phyloP scores from a whole-genome alignment of 179 eudicot genomes.

The Silene coronaria region DNA sequence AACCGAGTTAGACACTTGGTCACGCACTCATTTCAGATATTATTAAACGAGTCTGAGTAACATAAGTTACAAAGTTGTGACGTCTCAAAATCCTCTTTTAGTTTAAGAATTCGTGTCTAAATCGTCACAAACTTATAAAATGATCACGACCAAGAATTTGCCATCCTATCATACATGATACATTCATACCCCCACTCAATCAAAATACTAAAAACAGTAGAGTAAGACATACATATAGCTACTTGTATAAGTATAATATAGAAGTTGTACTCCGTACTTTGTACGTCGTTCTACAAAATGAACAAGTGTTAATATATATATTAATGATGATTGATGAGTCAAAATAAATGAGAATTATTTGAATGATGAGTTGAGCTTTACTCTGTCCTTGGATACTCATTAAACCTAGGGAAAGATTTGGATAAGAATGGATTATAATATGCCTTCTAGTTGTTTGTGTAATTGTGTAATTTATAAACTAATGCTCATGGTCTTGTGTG shows the following conservation, averaged over 20 bases:
- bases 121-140: too few species aligned
- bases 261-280: slow-evolving; percentile 3
- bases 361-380: slow-evolving; percentile 25
- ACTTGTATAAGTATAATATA: background rate
- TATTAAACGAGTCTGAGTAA: too few species aligned
- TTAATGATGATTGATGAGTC: too few species aligned
- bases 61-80: too few species aligned
- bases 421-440: slow-evolving; percentile 13
- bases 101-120: too few species aligned
- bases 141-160: too few species aligned
- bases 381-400: slow-evolving; percentile 27
- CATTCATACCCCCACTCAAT: too few species aligned
- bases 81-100: too few species aligned
- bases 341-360: slow-evolving; percentile 8
- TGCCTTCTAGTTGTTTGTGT: slow-evolving; percentile 2
- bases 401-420: slow-evolving; percentile 18
- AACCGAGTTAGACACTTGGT: too few species aligned
- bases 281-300: background rate
- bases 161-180: too few species aligned
- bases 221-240: background rate
- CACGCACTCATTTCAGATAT: too few species aligned
- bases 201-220: too few species aligned
- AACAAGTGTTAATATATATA: slow-evolving; percentile 20
- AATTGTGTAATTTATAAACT: background rate
- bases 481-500: slow-evolving; percentile 17